Conservation (phyloP, 345 rosid genomes). For the Corchorus olitorius region DNA sequence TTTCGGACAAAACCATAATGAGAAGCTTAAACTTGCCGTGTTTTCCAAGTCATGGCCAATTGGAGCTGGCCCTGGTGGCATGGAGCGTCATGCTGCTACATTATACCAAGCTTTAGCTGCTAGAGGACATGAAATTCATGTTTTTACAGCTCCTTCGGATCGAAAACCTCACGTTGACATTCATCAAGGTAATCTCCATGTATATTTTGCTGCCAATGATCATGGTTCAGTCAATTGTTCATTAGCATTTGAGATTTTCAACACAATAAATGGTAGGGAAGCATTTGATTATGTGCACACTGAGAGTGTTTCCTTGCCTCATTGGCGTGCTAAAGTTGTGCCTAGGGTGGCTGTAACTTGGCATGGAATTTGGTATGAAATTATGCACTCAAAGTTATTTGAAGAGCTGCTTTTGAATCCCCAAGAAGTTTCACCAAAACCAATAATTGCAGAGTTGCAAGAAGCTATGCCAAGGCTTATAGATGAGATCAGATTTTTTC, state of each 20-base stretch:
- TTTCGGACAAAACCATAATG: slow-evolving; percentile 40
- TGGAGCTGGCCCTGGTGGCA: slow-evolving; percentile 63
- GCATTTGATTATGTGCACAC: slow-evolving; percentile 68
- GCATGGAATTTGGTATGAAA: slow-evolving; percentile 83
- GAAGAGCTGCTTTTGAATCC: slow-evolving; percentile 55
- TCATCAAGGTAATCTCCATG: slow-evolving; percentile 54
- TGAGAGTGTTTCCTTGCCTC: slow-evolving; percentile 72
- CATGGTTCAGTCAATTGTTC: slow-evolving; percentile 57
- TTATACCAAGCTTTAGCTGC: slow-evolving; percentile 57
- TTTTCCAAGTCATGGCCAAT: slow-evolving; percentile 81
- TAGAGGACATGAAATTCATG: slow-evolving; percentile 68
- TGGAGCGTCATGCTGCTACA: slow-evolving; percentile 75
- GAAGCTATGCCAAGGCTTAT: slow-evolving; percentile 63
- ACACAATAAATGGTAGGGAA: slow-evolving; percentile 30
- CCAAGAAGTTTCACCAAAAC: slow-evolving; percentile 24
- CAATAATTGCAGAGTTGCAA: slow-evolving; percentile 39
- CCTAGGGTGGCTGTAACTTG: slow-evolving; percentile 67
- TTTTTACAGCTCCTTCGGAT: slow-evolving; percentile 69
- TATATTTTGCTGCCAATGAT: slow-evolving; percentile 62
- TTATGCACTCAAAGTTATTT: slow-evolving; percentile 68
- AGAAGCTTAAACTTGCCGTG: slow-evolving; percentile 69
- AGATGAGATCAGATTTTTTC: slow-evolving; percentile 63
- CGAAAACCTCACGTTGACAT: slow-evolving; percentile 38
- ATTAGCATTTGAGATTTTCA: slow-evolving; percentile 59
- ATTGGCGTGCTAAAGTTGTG: slow-evolving; percentile 56